These are phyloP conservation scores for Vinca minor DNA, from an alignment of 257 asterid genomes.

Conservation along the genomic window DNA sequence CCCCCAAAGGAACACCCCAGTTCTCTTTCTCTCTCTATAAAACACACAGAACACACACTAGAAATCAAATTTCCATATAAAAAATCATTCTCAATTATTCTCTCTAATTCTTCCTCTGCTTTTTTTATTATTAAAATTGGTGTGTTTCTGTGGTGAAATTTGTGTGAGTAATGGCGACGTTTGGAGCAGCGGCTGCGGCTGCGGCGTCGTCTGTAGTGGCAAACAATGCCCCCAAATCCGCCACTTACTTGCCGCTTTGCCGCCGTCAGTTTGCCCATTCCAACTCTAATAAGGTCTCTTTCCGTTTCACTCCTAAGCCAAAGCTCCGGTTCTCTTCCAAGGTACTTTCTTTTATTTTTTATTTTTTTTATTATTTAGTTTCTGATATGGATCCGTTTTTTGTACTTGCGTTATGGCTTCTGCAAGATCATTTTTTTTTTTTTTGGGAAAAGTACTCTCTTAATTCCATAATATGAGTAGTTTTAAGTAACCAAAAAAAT, in stretches of 20 bases:
- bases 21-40: slow-evolving; percentile 3
- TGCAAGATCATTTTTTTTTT: slow-evolving; percentile 13
- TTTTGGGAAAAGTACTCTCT: too few relatives aligned
- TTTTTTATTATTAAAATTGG: too few relatives aligned
- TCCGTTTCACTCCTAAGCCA: slow-evolving; percentile 49
- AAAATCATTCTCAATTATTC: not conserved
- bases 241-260: slow-evolving; percentile 30
- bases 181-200: slow-evolving; percentile 56
- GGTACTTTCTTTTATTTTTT: slow-evolving; percentile 23
- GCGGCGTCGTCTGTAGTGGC: slow-evolving; percentile 37
- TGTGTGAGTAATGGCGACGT: slow-evolving; percentile 50
- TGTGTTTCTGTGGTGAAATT: not conserved
- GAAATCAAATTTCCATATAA: slow-evolving; percentile 1
- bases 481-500: too few relatives aligned
- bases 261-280: slow-evolving; percentile 31
- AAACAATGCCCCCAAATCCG: slow-evolving; percentile 35
- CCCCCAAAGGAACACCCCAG: slow-evolving; percentile 14
- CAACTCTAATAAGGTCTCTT: slow-evolving; percentile 38
- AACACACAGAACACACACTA: slow-evolving; percentile 8
- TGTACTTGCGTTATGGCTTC: not conserved
- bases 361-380: not conserved
- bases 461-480: too few relatives aligned
- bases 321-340: slow-evolving; percentile 51
- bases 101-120: too few relatives aligned
- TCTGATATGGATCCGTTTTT: slow-evolving; percentile 4